A percentile compares a stretch with the other conserved stretches of the same genome.
Evolutionary conservation across 2,329 filamentous ascomycete species (phyloP).

Genomic region (Akanthomyces uredinophilus): DNA sequence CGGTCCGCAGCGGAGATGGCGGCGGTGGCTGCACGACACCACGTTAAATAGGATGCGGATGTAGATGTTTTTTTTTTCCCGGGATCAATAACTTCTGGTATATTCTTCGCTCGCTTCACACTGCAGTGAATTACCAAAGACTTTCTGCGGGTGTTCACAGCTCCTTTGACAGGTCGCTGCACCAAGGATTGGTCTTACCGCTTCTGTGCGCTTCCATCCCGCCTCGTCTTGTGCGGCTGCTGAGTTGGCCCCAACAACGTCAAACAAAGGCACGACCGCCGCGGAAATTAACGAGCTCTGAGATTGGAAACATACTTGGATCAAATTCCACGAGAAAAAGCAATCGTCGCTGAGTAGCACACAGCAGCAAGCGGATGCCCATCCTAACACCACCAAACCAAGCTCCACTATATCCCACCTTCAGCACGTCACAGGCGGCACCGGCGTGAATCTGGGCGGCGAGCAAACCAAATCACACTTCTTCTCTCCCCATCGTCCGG

Average conservation of each 20-base stretch:
- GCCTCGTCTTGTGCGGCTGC: background rate
- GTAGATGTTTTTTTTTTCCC: background rate
- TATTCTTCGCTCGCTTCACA: too few species aligned
- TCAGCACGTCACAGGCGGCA: conserved; percentile 10
- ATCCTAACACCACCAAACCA: background rate
- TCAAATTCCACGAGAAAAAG: background rate
- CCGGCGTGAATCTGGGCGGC: background rate
- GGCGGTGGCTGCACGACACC: background rate
- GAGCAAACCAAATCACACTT: background rate
- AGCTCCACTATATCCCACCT: conserved; percentile 12
- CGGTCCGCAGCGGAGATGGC: conserved; percentile 8
- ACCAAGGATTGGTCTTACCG: background rate
- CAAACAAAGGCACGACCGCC: background rate
- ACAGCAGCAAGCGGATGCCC: background rate
- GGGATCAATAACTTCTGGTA: too few species aligned
- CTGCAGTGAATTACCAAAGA: too few species aligned
- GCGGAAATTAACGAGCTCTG: too few species aligned
- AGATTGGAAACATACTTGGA: background rate
- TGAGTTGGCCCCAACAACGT: background rate
- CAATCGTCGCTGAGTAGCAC: background rate
- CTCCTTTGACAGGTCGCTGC: too few species aligned
- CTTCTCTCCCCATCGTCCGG: conserved; percentile 1
- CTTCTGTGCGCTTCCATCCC: background rate
- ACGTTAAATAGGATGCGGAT: background rate
- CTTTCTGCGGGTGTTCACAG: too few species aligned